Conservation (phyloP, 2,329 filamentous ascomycete species). For the Bipolaris sorokiniana region DNA sequence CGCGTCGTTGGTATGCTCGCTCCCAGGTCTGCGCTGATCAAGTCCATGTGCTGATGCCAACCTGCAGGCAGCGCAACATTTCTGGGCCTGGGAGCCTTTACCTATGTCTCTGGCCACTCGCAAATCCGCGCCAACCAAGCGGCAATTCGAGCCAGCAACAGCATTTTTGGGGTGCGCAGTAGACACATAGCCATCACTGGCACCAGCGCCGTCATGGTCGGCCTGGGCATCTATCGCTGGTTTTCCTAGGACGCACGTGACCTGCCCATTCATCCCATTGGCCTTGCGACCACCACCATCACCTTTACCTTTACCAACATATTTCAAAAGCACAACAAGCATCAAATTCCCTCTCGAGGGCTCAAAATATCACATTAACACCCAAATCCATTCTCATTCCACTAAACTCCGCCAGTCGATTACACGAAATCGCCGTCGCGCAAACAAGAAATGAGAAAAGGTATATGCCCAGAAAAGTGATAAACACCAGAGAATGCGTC, state of each 20-base stretch:
- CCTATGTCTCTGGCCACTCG: conserved; percentile 54
- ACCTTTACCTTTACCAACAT: background rate
- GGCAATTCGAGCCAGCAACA: conserved; percentile 51
- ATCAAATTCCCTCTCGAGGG: background rate
- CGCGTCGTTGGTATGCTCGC: conserved; percentile 66
- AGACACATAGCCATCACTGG: conserved; percentile 51
- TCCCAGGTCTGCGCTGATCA: background rate
- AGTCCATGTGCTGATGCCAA: background rate
- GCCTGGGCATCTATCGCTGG: conserved; percentile 53
- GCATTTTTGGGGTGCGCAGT: conserved; percentile 51
- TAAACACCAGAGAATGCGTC: conserved; percentile 36
- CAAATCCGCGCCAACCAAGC: conserved; percentile 52
- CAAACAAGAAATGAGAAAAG: conserved; percentile 11
- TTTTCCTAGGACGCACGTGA: conserved; percentile 33
- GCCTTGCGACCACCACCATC: too few species aligned
- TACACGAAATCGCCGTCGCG: conserved; percentile 23
- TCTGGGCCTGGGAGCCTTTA: conserved; percentile 55
- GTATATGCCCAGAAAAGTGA: conserved; percentile 23
- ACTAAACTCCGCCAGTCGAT: conserved; percentile 8
- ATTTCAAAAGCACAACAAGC: background rate
- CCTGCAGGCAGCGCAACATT: conserved; percentile 53
- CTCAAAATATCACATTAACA: conserved; percentile 2
- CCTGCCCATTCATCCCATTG: too few species aligned
- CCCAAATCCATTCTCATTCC: background rate
- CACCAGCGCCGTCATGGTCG: conserved; percentile 50